Conservation (phyloP, 1,284 basidiomycete genomes). For the Veloboletus limbatus region DNA sequence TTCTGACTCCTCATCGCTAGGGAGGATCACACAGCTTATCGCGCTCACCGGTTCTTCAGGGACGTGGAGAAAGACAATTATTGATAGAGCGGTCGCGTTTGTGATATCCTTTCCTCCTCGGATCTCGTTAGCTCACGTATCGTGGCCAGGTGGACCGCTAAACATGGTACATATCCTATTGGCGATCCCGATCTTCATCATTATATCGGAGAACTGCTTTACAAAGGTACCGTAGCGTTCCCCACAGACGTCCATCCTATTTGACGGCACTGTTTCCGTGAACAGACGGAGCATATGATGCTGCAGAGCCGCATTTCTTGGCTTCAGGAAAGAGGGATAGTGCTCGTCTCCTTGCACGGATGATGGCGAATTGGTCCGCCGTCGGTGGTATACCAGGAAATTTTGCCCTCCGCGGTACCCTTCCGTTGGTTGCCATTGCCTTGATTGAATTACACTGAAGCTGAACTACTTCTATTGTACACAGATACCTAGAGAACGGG, state of each 20-base stretch:
- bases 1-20: slow-evolving; percentile 37
- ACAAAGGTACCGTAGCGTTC: slow-evolving; percentile 62
- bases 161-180: slow-evolving; percentile 69
- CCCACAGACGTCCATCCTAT: neutral
- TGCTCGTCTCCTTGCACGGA: slow-evolving; percentile 78
- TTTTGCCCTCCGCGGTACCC: slow-evolving; percentile 78
- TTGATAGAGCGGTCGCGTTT: slow-evolving; percentile 76
- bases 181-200: slow-evolving; percentile 86
- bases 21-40: slow-evolving; percentile 78
- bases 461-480: neutral
- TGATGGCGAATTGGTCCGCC: slow-evolving; percentile 78
- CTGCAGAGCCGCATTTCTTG: slow-evolving; percentile 79
- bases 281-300: slow-evolving; percentile 70
- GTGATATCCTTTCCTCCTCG: slow-evolving; percentile 30
- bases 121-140: slow-evolving; percentile 11
- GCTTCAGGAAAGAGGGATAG: slow-evolving; percentile 85
- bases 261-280: slow-evolving; percentile 1
- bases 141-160: slow-evolving; percentile 72
- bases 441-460: neutral
- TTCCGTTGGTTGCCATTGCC: slow-evolving; percentile 59
- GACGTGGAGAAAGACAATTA: slow-evolving; percentile 76
- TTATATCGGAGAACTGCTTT: slow-evolving; percentile 84
- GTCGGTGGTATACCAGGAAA: slow-evolving; percentile 49
- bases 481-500: slow-evolving; percentile 77
- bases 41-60: slow-evolving; percentile 73